Percentiles rank a stretch among this genome's conserved stretches.
phyloP scores from a whole-genome alignment of 1,139 yeast genomes.

The Diutina neorugosa region DNA sequence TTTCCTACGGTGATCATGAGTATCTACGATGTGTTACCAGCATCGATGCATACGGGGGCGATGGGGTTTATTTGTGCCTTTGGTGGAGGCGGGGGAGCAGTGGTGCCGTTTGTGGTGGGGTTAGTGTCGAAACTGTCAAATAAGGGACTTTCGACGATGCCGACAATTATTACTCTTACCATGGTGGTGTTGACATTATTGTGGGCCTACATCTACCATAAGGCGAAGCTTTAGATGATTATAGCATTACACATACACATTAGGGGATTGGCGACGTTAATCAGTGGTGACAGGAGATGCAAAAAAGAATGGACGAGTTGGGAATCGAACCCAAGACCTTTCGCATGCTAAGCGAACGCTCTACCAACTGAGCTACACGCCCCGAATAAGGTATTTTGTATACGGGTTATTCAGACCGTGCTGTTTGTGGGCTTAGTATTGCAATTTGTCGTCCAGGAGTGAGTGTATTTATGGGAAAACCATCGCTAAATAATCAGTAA shows the following conservation, averaged over 20 bases:
- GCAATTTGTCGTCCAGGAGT: no score
- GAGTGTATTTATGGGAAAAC: no score
- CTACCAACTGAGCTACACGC: slow-evolving; percentile 1
- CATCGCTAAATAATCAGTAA: no score
- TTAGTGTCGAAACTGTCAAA: slow-evolving; percentile 11
- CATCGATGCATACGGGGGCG: slow-evolving; percentile 49
- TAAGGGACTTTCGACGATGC: slow-evolving; percentile 1
- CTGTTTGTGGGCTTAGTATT: no score
- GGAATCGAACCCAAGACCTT: slow-evolving; percentile 1
- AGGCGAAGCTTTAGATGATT: neutral
- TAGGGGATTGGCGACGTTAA: no score
- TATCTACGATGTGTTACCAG: slow-evolving; percentile 51
- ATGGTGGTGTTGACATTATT: neutral
- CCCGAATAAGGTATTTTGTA: neutral
- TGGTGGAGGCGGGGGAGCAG: slow-evolving; percentile 71
- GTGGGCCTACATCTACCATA: neutral
- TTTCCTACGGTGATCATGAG: slow-evolving; percentile 68
- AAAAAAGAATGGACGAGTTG: neutral
- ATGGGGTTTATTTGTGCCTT: slow-evolving; percentile 68
- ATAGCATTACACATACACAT: neutral
- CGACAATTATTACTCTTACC: neutral
- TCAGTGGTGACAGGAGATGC: no score
- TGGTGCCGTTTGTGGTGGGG: slow-evolving; percentile 55
- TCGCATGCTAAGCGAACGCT: slow-evolving; percentile 1
- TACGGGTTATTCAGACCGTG: no score